A percentile compares a stretch with the other conserved stretches of the same genome.
Evolutionary conservation across 1,284 basidiomycete genomes (phyloP).

Genomic region (Mycena sp.): DNA sequence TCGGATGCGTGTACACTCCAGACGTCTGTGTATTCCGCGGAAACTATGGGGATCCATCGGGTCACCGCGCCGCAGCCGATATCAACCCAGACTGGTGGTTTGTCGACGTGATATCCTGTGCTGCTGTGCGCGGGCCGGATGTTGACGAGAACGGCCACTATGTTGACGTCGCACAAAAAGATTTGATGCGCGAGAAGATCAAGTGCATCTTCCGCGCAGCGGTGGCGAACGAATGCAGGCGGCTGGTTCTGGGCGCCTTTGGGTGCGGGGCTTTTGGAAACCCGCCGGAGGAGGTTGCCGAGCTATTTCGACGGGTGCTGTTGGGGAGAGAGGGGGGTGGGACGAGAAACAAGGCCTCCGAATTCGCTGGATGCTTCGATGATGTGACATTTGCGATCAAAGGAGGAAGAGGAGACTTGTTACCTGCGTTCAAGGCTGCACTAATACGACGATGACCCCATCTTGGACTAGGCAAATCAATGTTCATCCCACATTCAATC

Average conservation of each 20-base stretch:
- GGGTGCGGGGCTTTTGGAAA: constrained; percentile 33
- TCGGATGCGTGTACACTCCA: constrained; percentile 30
- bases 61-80: not conserved
- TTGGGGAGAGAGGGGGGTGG: constrained; percentile 27
- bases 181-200: constrained; percentile 34
- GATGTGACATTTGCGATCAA: constrained; percentile 31
- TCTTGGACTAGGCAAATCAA: no score
- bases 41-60: constrained; percentile 9
- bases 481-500: no score
- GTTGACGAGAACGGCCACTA: constrained; percentile 24
- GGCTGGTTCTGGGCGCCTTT: constrained; percentile 30
- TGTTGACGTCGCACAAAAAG: constrained; percentile 21
- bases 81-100: constrained; percentile 32
- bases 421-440: constrained; percentile 17
- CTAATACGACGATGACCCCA: no score
- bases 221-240: constrained; percentile 20
- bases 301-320: constrained; percentile 26
- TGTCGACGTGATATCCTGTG: constrained; percentile 33
- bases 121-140: constrained; percentile 30
- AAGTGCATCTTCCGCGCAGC: constrained; percentile 29
- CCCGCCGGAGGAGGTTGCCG: constrained; percentile 28
- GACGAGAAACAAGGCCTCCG: constrained; percentile 17
- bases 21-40: constrained; percentile 33
- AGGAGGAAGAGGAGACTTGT: constrained; percentile 27
- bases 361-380: constrained; percentile 31